Evolutionary conservation across 2,329 filamentous ascomycete genomes (phyloP), one percentile per base, ranked within the genome.

Genomic region (Phoma herbarum): DNA sequence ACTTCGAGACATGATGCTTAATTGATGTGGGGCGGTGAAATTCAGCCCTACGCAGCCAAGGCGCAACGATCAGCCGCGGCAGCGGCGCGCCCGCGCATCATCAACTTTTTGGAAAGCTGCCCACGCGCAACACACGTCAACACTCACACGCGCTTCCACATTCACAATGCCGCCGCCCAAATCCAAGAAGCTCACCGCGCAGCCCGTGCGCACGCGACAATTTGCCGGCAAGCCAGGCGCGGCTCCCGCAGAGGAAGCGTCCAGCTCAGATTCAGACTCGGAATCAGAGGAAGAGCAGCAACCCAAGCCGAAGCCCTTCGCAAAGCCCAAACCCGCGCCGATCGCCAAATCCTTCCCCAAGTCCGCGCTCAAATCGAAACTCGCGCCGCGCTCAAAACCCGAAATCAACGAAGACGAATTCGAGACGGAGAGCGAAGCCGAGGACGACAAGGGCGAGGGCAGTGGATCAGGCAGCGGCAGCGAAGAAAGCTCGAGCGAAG

Each of bases 121-220:
- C 39, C 45, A 52, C 14, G 48, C 48, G 43, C 55, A 22, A 39
- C 14, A 41, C 46, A 46, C 28, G 20, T 18, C n/a, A 9, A 33
- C 10, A 7, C 10, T 18, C 31, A 43, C 10, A 35, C 46, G 35
- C 8, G 16, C 56, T 4, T 39, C 23, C 29, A 39, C 35, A 39
- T 20, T 10, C 50, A 47, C 48, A 10, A 72, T 86, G 84, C 88
- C 90, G 61, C 87, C 89, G 12, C 64, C 70, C 12, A 70, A 58
- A 45, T 37, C 68, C 2, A 93, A 91, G 76, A 90, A 91, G 72
- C 97, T 98, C 91, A 98, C 94, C 63, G 93, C 93, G 62, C 97
- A 97, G 73, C 93, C 92, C 3, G 80, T 89, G 58, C 88, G 88
- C 75, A 86, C 88, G 66, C 90, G 95, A 57, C 90, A 97, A 71